These are phyloP conservation scores for Scheffersomyces lignosus DNA, from an alignment of 805 yeast species.

Conservation along the genomic window DNA sequence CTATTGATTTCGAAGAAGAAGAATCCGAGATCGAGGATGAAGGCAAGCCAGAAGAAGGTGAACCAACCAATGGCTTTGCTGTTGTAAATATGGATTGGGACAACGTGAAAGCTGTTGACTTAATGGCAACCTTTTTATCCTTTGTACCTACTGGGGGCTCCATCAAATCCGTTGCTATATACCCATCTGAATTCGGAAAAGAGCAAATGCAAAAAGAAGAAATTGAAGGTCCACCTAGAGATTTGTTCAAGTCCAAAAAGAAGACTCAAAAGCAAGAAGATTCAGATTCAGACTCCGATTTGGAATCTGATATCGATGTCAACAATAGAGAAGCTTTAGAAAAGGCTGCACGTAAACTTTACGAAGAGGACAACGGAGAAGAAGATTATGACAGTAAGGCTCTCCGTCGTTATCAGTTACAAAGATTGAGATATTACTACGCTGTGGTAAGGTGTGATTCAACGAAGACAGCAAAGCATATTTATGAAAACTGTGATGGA, in stretches of 20 bases:
- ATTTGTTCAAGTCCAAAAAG: constrained; percentile 59
- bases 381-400: constrained; percentile 82
- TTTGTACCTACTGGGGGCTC: constrained; percentile 78
- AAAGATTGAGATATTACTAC: constrained; percentile 87
- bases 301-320: constrained; percentile 37
- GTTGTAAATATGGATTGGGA: constrained; percentile 98
- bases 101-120: constrained; percentile 80
- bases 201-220: constrained; percentile 89
- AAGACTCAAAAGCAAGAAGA: constrained; percentile 33
- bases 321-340: constrained; percentile 51
- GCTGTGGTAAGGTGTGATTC: constrained; percentile 87
- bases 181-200: constrained; percentile 91
- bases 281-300: constrained; percentile 33
- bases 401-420: constrained; percentile 86
- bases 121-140: constrained; percentile 84
- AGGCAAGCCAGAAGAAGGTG: constrained; percentile 77
- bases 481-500: constrained; percentile 89
- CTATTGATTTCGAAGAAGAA: constrained; percentile 43
- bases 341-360: constrained; percentile 65
- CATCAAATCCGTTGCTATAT: constrained; percentile 68
- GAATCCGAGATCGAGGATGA: constrained; percentile 59
- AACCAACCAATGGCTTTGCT: constrained; percentile 79
- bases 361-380: constrained; percentile 79
- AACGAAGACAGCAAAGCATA: constrained; percentile 64
- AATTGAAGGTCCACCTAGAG: constrained; percentile 88